Evolutionary conservation across 225 moss, liverwort and hornwort genomes (phyloP).

Genomic region (Polytrichum formosum): DNA sequence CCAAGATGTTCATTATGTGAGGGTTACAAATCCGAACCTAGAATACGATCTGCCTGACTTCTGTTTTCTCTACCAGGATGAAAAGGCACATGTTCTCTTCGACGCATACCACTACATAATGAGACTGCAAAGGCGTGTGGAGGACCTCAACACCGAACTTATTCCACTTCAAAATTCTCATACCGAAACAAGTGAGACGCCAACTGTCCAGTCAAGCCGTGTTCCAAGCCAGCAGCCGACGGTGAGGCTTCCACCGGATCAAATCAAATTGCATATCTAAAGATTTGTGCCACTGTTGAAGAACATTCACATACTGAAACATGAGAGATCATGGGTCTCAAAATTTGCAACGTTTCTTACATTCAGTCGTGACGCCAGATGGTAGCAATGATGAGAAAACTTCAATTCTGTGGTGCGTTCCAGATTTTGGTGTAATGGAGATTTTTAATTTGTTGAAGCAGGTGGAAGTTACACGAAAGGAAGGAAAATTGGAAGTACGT

Average conservation of each 20-base stretch:
- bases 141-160: constrained; percentile 36
- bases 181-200: constrained; percentile 8
- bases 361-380: neutral
- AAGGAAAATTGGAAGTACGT: constrained; percentile 41
- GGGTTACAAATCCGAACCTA: neutral
- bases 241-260: constrained; percentile 19
- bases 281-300: constrained; percentile 1
- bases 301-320: neutral
- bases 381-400: neutral
- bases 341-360: neutral
- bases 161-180: constrained; percentile 15
- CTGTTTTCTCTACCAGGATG: constrained; percentile 20
- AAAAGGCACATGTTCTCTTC: constrained; percentile 25
- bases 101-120: constrained; percentile 44
- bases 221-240: constrained; percentile 30
- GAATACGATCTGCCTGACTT: neutral
- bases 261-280: constrained; percentile 2
- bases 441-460: constrained; percentile 17
- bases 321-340: too few species aligned
- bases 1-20: neutral
- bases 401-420: neutral
- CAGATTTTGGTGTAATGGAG: neutral
- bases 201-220: constrained; percentile 12
- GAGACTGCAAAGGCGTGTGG: constrained; percentile 29
- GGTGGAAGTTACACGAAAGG: constrained; percentile 41